Evolutionary conservation across 2,329 filamentous ascomycete genomes (phyloP), one percentile per base, ranked within the genome.

Genomic region (Waltergamsia citrina): DNA sequence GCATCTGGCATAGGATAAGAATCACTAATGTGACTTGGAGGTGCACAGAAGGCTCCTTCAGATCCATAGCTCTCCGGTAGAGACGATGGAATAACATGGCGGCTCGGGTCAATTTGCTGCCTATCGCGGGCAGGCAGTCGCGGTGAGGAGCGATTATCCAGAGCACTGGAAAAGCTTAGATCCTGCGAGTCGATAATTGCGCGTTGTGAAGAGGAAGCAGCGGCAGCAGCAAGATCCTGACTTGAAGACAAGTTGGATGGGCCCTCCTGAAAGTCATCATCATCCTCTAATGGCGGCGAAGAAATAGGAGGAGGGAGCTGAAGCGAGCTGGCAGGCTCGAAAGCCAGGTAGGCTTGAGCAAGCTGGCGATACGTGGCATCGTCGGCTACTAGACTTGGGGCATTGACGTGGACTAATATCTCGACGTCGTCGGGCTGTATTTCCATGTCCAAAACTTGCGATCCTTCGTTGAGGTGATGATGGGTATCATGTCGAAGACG

Each of bases 351-450:
- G 3, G 67, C 64, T 16, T 56, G 45, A 5, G 69, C 69, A 16
- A 74, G 53, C n/a, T 55, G 49, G 22, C 70, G 56, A 41, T 74
- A 75, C 11, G 45, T 43, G 14, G 45, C 51, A 51, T 77, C 71
- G 42, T 74, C 67, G 9, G 47, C 43, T 16, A 58, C 53, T 25
- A 50, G 61, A 44, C 67, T 65, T 6, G 70, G 67, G 20, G 71
- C 72, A 9, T 65, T 51, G 36, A 72, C 62, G 47, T 77, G 72
- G 33, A 74, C 62, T 29, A 77, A 57, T 29, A 76, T 69, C 52
- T 77, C 71, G 33, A 63, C 56, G 38, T 65, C 53, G 14, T 38
- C 28, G 17, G 39, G 33, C 37, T 41, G 47, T 27, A 38, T 38
- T 31, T 46, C 41, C 53, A 56, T 57, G 32, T 21, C 25, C n/a